Evolutionary conservation across 306 rosid species (phyloP).

Genomic region (Malus asiatica): DNA sequence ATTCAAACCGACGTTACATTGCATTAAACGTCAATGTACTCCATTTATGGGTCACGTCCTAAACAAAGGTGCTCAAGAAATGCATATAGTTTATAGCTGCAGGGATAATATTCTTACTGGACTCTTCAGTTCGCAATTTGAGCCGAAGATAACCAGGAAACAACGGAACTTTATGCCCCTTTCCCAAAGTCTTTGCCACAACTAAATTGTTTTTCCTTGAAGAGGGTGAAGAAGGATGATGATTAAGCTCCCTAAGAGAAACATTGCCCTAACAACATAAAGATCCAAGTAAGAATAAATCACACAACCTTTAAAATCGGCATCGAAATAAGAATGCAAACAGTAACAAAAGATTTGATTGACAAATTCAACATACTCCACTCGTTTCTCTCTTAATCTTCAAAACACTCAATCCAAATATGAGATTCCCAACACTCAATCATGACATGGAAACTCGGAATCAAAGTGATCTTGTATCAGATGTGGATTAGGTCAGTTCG

Average conservation of each 20-base stretch:
- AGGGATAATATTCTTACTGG: conserved; percentile 37
- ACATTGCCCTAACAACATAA: conserved; percentile 33
- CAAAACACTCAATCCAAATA: neutral
- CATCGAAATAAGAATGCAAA: neutral
- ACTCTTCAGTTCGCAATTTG: conserved; percentile 28
- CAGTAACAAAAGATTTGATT: too few species aligned
- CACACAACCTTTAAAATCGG: neutral
- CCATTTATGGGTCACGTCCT: neutral
- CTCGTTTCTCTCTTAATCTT: neutral
- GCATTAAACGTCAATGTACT: neutral
- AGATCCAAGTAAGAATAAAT: neutral
- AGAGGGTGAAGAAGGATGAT: conserved; percentile 24
- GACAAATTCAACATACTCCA: neutral
- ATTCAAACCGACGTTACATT: neutral
- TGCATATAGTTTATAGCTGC: neutral
- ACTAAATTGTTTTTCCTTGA: conserved; percentile 16
- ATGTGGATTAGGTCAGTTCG: too few species aligned
- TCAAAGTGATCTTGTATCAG: neutral
- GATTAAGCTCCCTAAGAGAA: conserved; percentile 30
- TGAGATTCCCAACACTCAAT: neutral
- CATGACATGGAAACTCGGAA: neutral
- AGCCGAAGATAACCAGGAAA: conserved; percentile 16
- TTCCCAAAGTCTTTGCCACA: conserved; percentile 22
- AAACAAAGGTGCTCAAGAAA: neutral
- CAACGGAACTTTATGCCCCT: conserved; percentile 13